Evolutionary conservation across 345 rosid species (phyloP), one percentile per base, ranked within the genome.

Genomic region (Salix purpurea): DNA sequence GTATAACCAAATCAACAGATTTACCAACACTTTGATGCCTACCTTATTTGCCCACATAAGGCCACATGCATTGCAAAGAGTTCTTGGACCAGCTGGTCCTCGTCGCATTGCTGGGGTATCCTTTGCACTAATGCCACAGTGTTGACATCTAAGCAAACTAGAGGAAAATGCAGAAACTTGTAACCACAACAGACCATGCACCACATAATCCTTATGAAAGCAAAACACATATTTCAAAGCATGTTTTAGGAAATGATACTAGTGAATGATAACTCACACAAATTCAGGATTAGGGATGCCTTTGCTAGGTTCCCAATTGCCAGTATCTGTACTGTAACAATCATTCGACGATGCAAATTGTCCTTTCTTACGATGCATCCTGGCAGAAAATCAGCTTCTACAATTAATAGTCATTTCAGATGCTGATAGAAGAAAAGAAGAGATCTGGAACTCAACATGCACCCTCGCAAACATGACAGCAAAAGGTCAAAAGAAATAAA

Each of bases 31-130:
- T n/a, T 23, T n/a, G 62, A 8, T 56, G 62, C 26, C 24, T 56
- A 86, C 88, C 86, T 86, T 86, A 69, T 86, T 86, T 42, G 86
- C 86, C 88, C 88, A 86, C 85, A 79, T 86, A 73, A 86, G 88
- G 75, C 88, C 88, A 36, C 88, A 86, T 46, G 88, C 88, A 78
- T 86, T 86, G 28, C 84, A 82, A 26, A 82, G 84, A 21, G 84
- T 82, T 71, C 84, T 74, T 54, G 81, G 84, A 71, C 88, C 88
- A 77, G 86, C 78, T 58, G 88, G 88, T 32, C 88, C 88, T 56
- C 88, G 86, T 9, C 88, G 88, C 88, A 86, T 86, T 82, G 82
- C 77, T 54, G 88, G 88, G 70, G 88, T 86, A 5, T 78, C 72
- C 75, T 81, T 86, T 5, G 85, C 81, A 75, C 82, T 79, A 58